Evolutionary conservation across 192 early-diverging fungal species (phyloP), one percentile per base, ranked within the genome.

Genomic region (Chytriomyces confervae): DNA sequence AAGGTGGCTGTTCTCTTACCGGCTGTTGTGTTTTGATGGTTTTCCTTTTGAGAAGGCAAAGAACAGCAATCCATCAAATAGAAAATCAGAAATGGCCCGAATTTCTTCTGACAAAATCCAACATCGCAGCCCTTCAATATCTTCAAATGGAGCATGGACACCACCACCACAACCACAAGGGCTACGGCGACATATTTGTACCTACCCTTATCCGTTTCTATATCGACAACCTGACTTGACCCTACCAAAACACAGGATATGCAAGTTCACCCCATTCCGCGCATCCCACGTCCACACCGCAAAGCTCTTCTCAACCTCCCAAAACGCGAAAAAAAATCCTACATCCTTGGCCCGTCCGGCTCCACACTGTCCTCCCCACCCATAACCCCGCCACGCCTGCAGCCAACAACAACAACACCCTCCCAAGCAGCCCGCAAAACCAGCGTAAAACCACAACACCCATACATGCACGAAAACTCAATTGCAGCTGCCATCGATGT

Each of bases 401-500:
- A 57, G 2, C 53, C 53, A 18, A 11, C 62, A 63, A 11, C 62
- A 63, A 24, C 9, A 18, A 64, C 62, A 24, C 16, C 27, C 62
- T 11, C 16, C 1, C 3, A 18, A n/a, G 43, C 44, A 46, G 18
- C 45, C 11, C 44, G 36, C 20, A 20, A 13, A 63, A 23, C 57
- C 48, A 49, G 0, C 6, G 5, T 20, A 18, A 48, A 20, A 20
- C 77, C 23, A 45, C 13, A 36, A 7, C 57, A 62, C 8, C 7
- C 9, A 10, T 23, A 68, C 29, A 50, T 47, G 9, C 78, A 84
- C 57, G 8, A 23, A 16, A 84, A 84, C 75, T 78, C 83, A 10
- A 81, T 85, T 36, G 84, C 84, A 4, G 79, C 84, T 10, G 84
- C 84, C 18, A 85, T 85, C 6, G 84, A 83, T 61, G 69, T 76